Evolutionary conservation across 495 filamentous ascomycete species (phyloP).

Genomic region (Pseudotulostoma volvatum): DNA sequence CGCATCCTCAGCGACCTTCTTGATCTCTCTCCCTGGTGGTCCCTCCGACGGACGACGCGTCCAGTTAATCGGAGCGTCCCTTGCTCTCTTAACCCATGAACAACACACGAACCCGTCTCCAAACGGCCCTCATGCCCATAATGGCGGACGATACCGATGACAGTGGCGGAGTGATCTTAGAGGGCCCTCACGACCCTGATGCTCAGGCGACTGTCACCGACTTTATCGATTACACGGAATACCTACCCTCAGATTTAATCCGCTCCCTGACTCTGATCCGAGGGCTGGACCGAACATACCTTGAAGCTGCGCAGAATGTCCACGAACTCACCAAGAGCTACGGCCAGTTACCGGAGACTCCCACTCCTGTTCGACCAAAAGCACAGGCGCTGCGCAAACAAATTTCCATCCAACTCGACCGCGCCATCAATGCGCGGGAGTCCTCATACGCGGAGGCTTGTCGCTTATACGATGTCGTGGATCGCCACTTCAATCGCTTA

Average conservation of each 20-base stretch:
- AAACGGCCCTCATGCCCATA: slow-evolving; percentile 1
- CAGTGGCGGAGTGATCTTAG: slow-evolving; percentile 30
- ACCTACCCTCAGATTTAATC: slow-evolving; percentile 81
- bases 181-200: slow-evolving; percentile 58
- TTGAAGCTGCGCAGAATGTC: slow-evolving; percentile 45
- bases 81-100: too few relatives aligned
- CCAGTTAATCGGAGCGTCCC: too few relatives aligned
- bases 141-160: slow-evolving; percentile 27
- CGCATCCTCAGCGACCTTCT: background rate
- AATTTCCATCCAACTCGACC: slow-evolving; percentile 58
- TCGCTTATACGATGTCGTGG: slow-evolving; percentile 61
- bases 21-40: too few relatives aligned
- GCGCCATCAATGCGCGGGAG: slow-evolving; percentile 58
- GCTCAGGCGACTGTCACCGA: slow-evolving; percentile 88
- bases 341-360: slow-evolving; percentile 47
- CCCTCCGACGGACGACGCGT: too few relatives aligned
- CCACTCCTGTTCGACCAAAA: slow-evolving; percentile 35
- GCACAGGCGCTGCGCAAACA: slow-evolving; percentile 48
- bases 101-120: background rate
- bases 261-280: slow-evolving; percentile 80
- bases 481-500: slow-evolving; percentile 62
- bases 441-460: slow-evolving; percentile 68
- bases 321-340: slow-evolving; percentile 61
- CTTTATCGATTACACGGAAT: slow-evolving; percentile 93
- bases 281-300: slow-evolving; percentile 60